Evolutionary conservation across 140 eudicot species (phyloP).

Genomic region (Oenanthe javanica): DNA sequence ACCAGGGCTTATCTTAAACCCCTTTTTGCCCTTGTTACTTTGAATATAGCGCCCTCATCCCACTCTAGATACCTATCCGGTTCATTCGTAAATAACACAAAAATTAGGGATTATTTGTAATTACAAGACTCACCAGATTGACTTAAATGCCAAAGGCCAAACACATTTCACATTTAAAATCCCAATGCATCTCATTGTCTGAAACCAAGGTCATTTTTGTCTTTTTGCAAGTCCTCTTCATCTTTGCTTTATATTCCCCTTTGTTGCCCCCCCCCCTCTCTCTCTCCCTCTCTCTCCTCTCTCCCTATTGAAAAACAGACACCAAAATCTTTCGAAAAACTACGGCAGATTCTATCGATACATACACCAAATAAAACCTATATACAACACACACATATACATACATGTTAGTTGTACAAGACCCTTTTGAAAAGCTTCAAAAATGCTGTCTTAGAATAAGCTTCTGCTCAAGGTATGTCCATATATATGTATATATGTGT

Average conservation of each 20-base stretch:
- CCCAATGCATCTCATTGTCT: conserved; percentile 3
- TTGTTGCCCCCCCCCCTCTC: background rate
- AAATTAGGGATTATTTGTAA: background rate
- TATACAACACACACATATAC: background rate
- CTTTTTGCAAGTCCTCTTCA: background rate
- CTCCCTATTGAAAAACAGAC: background rate
- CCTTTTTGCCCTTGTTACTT: background rate
- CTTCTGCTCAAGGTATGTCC: background rate
- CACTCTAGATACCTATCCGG: background rate
- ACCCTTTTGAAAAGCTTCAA: background rate
- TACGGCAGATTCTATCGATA: background rate
- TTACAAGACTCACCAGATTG: background rate
- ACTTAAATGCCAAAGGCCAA: background rate
- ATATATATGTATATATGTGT: background rate
- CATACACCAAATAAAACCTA: background rate
- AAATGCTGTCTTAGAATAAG: background rate
- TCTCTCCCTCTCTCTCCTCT: no score
- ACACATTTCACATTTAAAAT: background rate
- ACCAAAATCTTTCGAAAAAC: background rate
- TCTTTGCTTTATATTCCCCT: background rate
- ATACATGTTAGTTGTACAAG: background rate
- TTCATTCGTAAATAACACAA: background rate
- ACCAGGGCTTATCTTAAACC: background rate
- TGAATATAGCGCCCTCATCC: background rate
- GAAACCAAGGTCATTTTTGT: background rate